Evolutionary conservation across 2,329 filamentous ascomycete species (phyloP), one percentile per base, ranked within the genome.

Genomic region (Phaeosphaeriaceae sp.): DNA sequence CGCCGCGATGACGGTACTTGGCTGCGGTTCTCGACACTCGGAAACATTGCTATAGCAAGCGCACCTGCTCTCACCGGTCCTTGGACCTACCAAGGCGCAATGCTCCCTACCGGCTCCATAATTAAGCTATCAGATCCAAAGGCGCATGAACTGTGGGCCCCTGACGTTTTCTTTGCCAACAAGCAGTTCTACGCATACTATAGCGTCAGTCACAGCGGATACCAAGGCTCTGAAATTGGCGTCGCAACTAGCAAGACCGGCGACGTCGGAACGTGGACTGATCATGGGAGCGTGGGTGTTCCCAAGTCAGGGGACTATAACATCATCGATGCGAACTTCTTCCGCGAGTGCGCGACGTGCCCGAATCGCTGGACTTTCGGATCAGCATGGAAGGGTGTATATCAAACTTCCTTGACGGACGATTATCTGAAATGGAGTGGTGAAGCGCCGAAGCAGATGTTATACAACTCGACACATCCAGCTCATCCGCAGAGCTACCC

Each of bases 301-400:
- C 71, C 72, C 0, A 51, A 57, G 3, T 74, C 87, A 48, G 13
- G 58, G 0, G 66, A 65, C 1, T 74, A 68, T 49, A 82, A 82
- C 51, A 76, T 79, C 40, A 82, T 91, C 67, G 89, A 82, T 56
- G 73, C 76, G 1, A 76, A 78, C 53, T 58, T 81, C 24, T 80
- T 84, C 60, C 67, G 71, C 36, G 73, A 73, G 27, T 53, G 74
- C 72, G 15, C 54, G 1, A 48, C 48, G 1, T 50, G 40, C 2
- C 52, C 62, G 0, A 81, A 81, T 27, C 81, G 82, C 53, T 76
- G 87, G 66, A 87, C 82, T 56, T 91, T 90, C 60, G 89, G 89
- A 20, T 88, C 84, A 22, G 91, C 88, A 79, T 91, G 88, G 88
- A 73, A 79, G 4, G 84, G 86, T 65, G 83, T 91, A 58, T 31